Evolutionary conservation across 192 early-diverging fungal genomes (phyloP).

Genomic region (Backusella parvicylindrica): DNA sequence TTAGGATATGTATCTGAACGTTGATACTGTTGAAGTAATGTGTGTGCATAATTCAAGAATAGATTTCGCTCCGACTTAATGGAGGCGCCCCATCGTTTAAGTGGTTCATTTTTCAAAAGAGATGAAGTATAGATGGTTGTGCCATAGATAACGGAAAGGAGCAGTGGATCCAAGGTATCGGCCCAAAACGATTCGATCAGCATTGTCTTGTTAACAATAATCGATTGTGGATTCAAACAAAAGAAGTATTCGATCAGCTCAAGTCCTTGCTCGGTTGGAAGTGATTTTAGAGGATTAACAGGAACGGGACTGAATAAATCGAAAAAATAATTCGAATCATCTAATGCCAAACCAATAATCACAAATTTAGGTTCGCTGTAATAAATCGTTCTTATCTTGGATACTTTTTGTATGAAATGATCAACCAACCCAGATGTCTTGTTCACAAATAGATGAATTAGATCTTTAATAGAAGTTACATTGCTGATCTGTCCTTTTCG

Average conservation of each 20-base stretch:
- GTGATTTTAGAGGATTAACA: conserved; percentile 7
- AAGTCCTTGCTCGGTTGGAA: conserved; percentile 15
- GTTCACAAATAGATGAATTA: background rate
- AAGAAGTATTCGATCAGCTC: conserved; percentile 26
- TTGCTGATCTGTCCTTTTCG: background rate
- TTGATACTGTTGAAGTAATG: conserved; percentile 8
- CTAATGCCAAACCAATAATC: background rate
- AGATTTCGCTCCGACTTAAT: background rate
- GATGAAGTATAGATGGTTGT: conserved; percentile 6
- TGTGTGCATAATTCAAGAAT: conserved; percentile 23
- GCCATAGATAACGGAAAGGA: conserved; percentile 20
- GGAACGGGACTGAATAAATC: background rate
- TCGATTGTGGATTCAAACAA: conserved; percentile 8
- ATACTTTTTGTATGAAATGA: background rate
- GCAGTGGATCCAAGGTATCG: conserved; percentile 18
- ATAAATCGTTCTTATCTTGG: background rate
- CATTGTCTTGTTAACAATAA: conserved; percentile 25
- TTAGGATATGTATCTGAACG: background rate
- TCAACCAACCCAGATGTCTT: background rate
- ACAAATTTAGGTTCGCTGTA: background rate
- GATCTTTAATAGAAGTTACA: background rate
- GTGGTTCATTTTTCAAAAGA: conserved; percentile 3
- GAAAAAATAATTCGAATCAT: background rate
- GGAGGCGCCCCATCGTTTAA: conserved; percentile 7
- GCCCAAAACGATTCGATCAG: conserved; percentile 26